Evolutionary conservation across 2,329 filamentous ascomycete species (phyloP), one percentile per base, ranked within the genome.

Genomic region (Penicillium glabrum): DNA sequence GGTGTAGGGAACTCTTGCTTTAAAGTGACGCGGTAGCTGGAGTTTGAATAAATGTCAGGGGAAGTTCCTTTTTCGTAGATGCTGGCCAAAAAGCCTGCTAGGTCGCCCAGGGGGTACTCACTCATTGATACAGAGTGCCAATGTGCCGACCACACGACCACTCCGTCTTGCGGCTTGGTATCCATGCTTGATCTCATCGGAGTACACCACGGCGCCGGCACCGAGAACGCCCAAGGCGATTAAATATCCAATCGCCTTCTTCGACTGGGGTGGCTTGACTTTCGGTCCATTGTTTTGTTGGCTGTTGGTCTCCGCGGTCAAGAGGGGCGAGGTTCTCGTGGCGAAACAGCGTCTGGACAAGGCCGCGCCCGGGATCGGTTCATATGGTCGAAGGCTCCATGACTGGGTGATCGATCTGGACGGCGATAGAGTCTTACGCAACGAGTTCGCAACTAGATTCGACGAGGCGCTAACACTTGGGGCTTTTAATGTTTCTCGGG

Each of bases 111-210:
- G 27, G 13, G 14, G 10, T 44, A 79, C 82, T 68, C 80, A 96
- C 91, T 96, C 93, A 70, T 93, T 93, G 63, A 98, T 95, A 77
- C 89, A 93, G 56, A 96, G 80, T 14, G 85, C 85, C 66, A 98
- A 75, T 27, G 90, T 86, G 26, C 83, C 80, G 11, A 87, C 86
- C 23, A 98, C 93, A 60, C 93, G 84, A 9, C 89, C 89, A 33
- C 89, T 89, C 63, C 93, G 84, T 76, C 91, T 87, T 2, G 84
- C 84, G 11, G 90, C 89, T 51, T 88, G 85, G 70, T 90, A 93
- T 33, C 83, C 82, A 77, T 90, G 87, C 73, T 88, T 89, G 62
- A 91, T 86, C 63, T 96, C 87, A 50, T 87, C 83, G 46, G 77
- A 82, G 64, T 85, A 79, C 10, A 79, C 77, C 48, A 85, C 71